phyloP scores from a whole-genome alignment of 495 filamentous ascomycete species.

The Aspergillus indologenus region DNA sequence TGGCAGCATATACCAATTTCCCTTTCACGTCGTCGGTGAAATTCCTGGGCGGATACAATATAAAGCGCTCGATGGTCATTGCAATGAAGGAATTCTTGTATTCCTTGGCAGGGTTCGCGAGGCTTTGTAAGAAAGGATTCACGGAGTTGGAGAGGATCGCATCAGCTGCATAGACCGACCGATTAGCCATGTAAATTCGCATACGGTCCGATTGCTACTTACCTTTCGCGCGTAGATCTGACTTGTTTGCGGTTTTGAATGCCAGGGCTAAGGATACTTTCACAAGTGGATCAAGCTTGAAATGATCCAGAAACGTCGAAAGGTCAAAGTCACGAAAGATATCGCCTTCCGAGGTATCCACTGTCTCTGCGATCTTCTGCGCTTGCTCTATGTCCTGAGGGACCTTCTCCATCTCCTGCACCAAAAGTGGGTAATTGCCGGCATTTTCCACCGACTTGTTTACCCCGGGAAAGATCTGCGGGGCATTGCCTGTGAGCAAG shows the following conservation, averaged over 20 bases:
- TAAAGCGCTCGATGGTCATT: slow-evolving; percentile 74
- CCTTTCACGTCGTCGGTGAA: slow-evolving; percentile 73
- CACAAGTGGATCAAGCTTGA: slow-evolving; percentile 81
- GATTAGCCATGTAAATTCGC: slow-evolving; percentile 19
- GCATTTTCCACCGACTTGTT: slow-evolving; percentile 68
- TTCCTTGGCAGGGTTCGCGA: slow-evolving; percentile 64
- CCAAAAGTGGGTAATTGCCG: slow-evolving; percentile 76
- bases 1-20: slow-evolving; percentile 63
- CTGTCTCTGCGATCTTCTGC: slow-evolving; percentile 84
- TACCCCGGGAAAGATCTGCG: slow-evolving; percentile 76
- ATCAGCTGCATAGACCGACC: slow-evolving; percentile 60
- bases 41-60: slow-evolving; percentile 74
- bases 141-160: slow-evolving; percentile 74
- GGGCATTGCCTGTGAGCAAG: slow-evolving; percentile 77
- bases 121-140: slow-evolving; percentile 67
- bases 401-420: slow-evolving; percentile 81
- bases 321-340: slow-evolving; percentile 93
- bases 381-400: slow-evolving; percentile 75
- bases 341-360: slow-evolving; percentile 82
- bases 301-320: slow-evolving; percentile 87
- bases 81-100: slow-evolving; percentile 64
- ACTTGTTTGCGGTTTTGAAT: slow-evolving; percentile 73
- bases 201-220: slow-evolving; percentile 10
- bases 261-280: slow-evolving; percentile 87
- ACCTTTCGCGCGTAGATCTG: slow-evolving; percentile 90